Evolutionary conservation across 2,329 filamentous ascomycete species (phyloP), one percentile per base, ranked within the genome.

Genomic region (Aspergillus tanneri): DNA sequence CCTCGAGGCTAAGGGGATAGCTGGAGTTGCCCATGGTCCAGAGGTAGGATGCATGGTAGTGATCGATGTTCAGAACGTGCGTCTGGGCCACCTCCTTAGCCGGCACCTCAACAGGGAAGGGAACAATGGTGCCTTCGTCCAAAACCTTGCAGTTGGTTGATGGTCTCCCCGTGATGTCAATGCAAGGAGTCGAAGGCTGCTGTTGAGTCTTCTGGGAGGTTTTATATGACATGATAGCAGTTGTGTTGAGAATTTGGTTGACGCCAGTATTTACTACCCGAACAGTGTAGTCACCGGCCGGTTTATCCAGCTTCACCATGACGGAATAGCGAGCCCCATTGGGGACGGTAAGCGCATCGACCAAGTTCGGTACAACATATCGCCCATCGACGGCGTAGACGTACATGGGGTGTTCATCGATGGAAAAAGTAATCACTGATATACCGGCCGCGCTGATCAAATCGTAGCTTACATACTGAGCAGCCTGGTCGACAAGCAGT

Each of bases 181-280:
- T 78, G 48, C 68, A 78, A 0, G 78, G 64, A 1, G 59, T 55
- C 0, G 71, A 70, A 3, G 51, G 44, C n/a, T 21, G 37, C 12
- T 42, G 37, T 10, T 51, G 60, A 27, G 45, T 51, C 40, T 41
- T 50, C 16, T 62, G 43, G 5, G 49, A 37, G 3, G 62, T 58
- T 14, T 59, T 51, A 52, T 77, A 76, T 0, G 70, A 66, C 27
- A 85, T 63, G 3, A 73, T 64, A 0, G 78, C 81, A 25, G 73
- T 70, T 1, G 74, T 78, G 12, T 70, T 68, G 22, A 85, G 67
- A 42, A 83, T 72, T 60, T 85, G 83, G 10, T 76, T 74, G 4
- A 74, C 63, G 14, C 69, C 71, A 2, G 65, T 63, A 12, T 77
- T 73, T 11, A 75, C 74, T 21, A 79, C 65, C 2, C 82, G 79